Evolutionary conservation across 495 filamentous ascomycete species (phyloP), one percentile per base, ranked within the genome.

Genomic region (Neurospora terricola): DNA sequence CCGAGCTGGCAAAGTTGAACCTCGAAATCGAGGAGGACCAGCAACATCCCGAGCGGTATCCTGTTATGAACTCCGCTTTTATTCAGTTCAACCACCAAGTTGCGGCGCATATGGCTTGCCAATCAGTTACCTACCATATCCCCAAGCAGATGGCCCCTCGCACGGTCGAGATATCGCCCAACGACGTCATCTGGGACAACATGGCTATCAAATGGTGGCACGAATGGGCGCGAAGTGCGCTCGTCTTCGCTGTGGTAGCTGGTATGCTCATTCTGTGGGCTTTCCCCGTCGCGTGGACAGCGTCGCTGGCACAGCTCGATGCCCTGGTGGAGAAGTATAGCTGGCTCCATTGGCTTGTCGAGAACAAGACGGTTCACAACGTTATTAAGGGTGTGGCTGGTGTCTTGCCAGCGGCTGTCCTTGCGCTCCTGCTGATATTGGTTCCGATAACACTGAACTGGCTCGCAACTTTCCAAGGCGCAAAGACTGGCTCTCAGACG

Each of bases 11-110:
- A 48, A 90, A 91, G 23, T 84, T 98, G 36, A 99, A 98, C 77
- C 71, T 94, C 70, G 96, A 98, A 82, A 97, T 99, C 71, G 95
- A 98, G 79, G 83, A 91, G 39, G 96, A 98, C 77, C 96, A 99
- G 77, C 85, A 90, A 75, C 86, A 94, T 39, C 92, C 92, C 0
- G 95, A 98, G 76, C 90, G 90, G 38, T 99, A 92, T 74, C 96
- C 96, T 3, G 83, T 95, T 71, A 97, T 99, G 95, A 98, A 94
- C 77, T 97, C 96, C 14, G 96, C 96, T 16, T 99, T 99, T 77
- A 94, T 99, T 71, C 96, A 99, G 80, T 99, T 99, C 87, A 97
- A 98, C 76, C 92, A 97, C 77, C 96, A 99, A 81, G 93, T 97
- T 6, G 94, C 94, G 9, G 96, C 96, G 3, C 96, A 99, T 77